Evolutionary conservation across 139 green algal genomes (phyloP).

Genomic region (Coccomyxa sp.): DNA sequence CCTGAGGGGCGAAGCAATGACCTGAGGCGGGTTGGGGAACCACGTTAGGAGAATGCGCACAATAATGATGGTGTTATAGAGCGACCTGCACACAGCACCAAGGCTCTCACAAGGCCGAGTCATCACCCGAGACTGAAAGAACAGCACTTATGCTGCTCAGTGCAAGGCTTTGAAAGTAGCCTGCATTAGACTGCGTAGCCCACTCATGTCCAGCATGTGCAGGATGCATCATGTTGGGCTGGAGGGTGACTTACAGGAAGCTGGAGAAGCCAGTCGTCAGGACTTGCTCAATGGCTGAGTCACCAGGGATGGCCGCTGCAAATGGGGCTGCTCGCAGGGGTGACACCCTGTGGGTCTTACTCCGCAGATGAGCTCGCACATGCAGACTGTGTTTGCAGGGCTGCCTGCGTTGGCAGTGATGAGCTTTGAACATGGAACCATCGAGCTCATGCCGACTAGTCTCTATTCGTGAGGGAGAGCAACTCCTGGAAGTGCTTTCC

Average conservation of each 20-base stretch:
- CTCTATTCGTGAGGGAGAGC: no score
- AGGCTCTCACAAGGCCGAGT: background rate
- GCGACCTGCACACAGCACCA: constrained; percentile 44
- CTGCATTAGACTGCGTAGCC: no score
- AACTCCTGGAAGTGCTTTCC: no score
- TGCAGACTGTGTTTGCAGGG: background rate
- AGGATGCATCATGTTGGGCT: background rate
- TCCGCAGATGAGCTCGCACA: background rate
- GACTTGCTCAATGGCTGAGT: constrained; percentile 85
- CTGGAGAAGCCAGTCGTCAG: constrained; percentile 76
- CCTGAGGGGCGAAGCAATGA: constrained; percentile 71
- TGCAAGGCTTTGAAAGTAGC: no score
- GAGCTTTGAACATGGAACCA: no score
- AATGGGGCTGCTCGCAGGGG: constrained; percentile 45
- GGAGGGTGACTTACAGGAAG: constrained; percentile 49
- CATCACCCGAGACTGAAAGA: no score
- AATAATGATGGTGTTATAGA: constrained; percentile 97
- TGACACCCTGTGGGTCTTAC: background rate
- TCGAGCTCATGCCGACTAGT: no score
- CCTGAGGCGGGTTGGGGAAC: constrained; percentile 87
- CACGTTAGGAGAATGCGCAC: constrained; percentile 92
- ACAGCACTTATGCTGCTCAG: no score
- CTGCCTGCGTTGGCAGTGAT: no score
- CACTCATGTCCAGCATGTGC: background rate
- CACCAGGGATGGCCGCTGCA: constrained; percentile 91